Percentiles rank a stretch among this genome's conserved stretches.
These are phyloP conservation scores for Pseudogymnoascus sp. DNA, from an alignment of 2,329 filamentous ascomycete genomes.

Conservation along the genomic window DNA sequence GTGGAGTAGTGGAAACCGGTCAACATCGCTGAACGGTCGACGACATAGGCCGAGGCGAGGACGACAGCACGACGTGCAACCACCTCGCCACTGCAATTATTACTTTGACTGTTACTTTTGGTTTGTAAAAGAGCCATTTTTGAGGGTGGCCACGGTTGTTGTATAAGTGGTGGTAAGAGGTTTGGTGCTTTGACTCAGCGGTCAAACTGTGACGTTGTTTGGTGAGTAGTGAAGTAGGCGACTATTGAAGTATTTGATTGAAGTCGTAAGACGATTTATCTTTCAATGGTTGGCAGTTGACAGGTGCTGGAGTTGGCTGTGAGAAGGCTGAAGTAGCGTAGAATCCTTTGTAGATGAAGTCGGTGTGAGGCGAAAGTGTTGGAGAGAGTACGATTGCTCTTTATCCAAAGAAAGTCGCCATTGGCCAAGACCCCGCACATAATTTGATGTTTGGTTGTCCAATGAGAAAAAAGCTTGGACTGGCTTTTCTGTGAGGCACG, in stretches of 20 bases:
- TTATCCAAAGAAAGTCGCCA: constrained; percentile 4
- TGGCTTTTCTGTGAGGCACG: not conserved
- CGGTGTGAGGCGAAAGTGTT: constrained; percentile 7
- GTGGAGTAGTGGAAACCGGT: constrained; percentile 92
- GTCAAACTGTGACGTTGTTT: not conserved
- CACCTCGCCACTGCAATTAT: constrained; percentile 60
- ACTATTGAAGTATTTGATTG: not conserved
- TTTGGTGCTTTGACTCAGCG: constrained; percentile 6
- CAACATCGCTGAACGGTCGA: constrained; percentile 63
- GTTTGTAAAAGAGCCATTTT: constrained; percentile 29
- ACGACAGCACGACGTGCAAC: constrained; percentile 56
- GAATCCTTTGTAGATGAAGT: constrained; percentile 1
- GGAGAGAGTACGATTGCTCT: constrained; percentile 5
- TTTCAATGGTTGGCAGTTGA: not conserved
- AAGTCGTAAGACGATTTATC: constrained; percentile 1
- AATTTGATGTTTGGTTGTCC: not conserved
- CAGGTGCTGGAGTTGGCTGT: not conserved
- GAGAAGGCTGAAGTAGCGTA: not conserved
- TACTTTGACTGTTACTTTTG: constrained; percentile 50
- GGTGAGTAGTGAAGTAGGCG: not conserved
- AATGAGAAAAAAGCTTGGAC: constrained; percentile 1
- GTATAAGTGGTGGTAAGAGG: not conserved
- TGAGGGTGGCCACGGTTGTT: constrained; percentile 26
- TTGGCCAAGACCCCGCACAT: constrained; percentile 6
- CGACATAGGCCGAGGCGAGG: constrained; percentile 86